Conservation (phyloP, 2,329 filamentous ascomycete species). For the Phialocephala subalpina region DNA sequence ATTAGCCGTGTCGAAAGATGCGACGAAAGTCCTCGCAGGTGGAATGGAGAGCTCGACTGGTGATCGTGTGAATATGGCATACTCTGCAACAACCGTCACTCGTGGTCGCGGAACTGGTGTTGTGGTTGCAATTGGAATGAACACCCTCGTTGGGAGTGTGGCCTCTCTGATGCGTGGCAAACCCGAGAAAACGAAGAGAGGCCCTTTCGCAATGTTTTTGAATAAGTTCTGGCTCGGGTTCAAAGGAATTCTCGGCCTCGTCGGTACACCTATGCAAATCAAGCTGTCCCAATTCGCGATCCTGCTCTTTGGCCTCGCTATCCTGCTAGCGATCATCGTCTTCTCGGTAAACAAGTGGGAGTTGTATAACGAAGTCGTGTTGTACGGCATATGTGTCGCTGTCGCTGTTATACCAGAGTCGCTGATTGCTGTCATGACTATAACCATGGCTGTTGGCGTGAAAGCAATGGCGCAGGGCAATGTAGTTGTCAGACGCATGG, state of each 20-base stretch:
- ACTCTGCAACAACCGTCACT: slow-evolving; percentile 76
- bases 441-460: slow-evolving; percentile 73
- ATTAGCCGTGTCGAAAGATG: slow-evolving; percentile 70
- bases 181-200: slow-evolving; percentile 58
- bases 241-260: slow-evolving; percentile 67
- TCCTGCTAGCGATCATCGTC: slow-evolving; percentile 67
- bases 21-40: slow-evolving; percentile 59
- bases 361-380: slow-evolving; percentile 63
- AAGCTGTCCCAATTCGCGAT: slow-evolving; percentile 88
- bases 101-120: slow-evolving; percentile 73
- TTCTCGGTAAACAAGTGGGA: slow-evolving; percentile 65
- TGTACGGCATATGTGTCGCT: slow-evolving; percentile 68
- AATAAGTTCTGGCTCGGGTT: slow-evolving; percentile 52
- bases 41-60: slow-evolving; percentile 64
- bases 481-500: slow-evolving; percentile 71
- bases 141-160: slow-evolving; percentile 79
- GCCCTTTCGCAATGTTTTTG: slow-evolving; percentile 54
- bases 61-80: slow-evolving; percentile 75
- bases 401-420: slow-evolving; percentile 73
- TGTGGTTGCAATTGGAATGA: slow-evolving; percentile 74
- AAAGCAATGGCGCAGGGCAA: slow-evolving; percentile 70
- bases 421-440: slow-evolving; percentile 73
- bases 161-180: slow-evolving; percentile 72
- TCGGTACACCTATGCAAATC: slow-evolving; percentile 85
- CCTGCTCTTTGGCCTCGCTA: slow-evolving; percentile 76